These are phyloP conservation scores for Umbelopsis ramanniana DNA, from an alignment of 192 early-diverging fungal genomes.

Conservation along the genomic window DNA sequence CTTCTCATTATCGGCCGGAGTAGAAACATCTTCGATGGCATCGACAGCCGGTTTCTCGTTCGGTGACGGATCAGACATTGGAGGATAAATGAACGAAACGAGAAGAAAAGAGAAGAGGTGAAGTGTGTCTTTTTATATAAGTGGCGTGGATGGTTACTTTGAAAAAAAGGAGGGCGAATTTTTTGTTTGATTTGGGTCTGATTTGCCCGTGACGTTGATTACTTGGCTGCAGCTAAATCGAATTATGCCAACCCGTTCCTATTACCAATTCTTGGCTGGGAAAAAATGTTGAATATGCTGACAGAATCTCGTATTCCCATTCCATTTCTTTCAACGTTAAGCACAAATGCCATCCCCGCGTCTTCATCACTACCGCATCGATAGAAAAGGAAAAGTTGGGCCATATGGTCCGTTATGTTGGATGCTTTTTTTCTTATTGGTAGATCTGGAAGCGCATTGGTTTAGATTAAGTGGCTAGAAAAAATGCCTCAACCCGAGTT, in stretches of 20 bases:
- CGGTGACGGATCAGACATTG: conserved; percentile 11
- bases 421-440: neutral
- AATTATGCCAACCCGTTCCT: neutral
- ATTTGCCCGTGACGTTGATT: conserved; percentile 17
- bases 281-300: too few relatives aligned
- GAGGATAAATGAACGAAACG: neutral
- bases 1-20: conserved; percentile 12
- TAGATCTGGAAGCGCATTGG: neutral
- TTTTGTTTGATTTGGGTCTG: conserved; percentile 11
- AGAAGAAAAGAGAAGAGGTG: neutral
- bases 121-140: neutral
- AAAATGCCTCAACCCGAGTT: conserved; percentile 24
- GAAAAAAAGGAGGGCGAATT: conserved; percentile 1
- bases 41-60: conserved; percentile 1
- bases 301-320: too few relatives aligned
- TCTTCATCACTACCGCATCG: too few relatives aligned
- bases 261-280: conserved; percentile 9
- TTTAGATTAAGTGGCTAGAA: neutral
- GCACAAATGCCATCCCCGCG: too few relatives aligned
- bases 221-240: neutral
- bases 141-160: neutral
- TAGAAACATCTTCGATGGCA: neutral
- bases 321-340: too few relatives aligned
- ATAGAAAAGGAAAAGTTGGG: too few relatives aligned
- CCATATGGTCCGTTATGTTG: conserved; percentile 2